Conservation (phyloP, 2,329 filamentous ascomycete species). For the Keithomyces neogunnii region DNA sequence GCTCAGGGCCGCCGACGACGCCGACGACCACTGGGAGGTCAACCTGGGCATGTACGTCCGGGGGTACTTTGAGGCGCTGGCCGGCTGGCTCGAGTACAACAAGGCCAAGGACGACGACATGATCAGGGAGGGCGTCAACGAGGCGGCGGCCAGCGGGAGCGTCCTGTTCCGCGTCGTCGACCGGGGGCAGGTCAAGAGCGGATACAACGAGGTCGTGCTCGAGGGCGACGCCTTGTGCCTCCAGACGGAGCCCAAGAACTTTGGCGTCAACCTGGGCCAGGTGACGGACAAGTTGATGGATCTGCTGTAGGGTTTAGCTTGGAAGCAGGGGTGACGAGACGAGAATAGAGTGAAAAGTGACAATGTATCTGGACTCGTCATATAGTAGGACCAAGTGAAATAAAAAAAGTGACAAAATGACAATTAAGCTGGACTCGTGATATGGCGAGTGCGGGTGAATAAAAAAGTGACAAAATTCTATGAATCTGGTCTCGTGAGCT, state of each 20-base stretch:
- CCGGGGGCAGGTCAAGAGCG: conserved; percentile 25
- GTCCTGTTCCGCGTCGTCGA: conserved; percentile 40
- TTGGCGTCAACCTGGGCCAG: conserved; percentile 23
- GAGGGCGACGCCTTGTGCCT: conserved; percentile 42
- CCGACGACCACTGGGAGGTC: conserved; percentile 30
- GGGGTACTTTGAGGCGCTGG: conserved; percentile 37
- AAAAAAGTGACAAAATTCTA: no score
- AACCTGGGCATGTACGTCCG: conserved; percentile 31
- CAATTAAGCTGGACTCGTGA: no score
- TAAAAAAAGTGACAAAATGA: no score
- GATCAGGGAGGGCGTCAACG: conserved; percentile 38
- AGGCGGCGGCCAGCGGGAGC: conserved; percentile 33
- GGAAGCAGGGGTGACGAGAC: no score
- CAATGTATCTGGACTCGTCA: no score
- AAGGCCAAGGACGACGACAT: conserved; percentile 41
- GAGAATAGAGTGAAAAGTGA: no score
- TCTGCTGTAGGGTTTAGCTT: conserved; percentile 12
- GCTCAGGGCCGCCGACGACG: conserved; percentile 22
- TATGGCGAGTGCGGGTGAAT: no score
- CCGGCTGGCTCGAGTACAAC: conserved; percentile 29
- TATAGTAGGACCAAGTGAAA: no score
- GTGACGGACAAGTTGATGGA: conserved; percentile 20
- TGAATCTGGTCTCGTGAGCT: no score
- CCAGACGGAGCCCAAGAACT: conserved; percentile 25
- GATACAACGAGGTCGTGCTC: conserved; percentile 37